phyloP scores from a whole-genome alignment of 352 stramenopile species.

The Pythium apleroticum region DNA sequence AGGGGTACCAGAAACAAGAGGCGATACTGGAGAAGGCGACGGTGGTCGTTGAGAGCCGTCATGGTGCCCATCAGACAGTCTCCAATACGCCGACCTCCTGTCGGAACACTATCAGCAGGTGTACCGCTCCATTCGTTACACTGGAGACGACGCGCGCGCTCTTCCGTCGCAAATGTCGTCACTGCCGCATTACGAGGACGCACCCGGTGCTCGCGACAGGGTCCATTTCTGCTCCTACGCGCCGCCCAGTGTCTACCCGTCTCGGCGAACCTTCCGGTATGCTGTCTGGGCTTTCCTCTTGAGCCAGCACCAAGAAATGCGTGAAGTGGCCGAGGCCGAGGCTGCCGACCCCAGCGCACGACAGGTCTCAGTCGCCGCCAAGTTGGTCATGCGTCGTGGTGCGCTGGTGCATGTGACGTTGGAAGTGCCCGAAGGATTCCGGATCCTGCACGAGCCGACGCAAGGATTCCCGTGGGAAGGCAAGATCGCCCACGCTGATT shows the following conservation, averaged over 20 bases:
- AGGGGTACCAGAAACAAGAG: constrained; percentile 18
- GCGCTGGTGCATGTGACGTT: constrained; percentile 74
- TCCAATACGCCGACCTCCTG: constrained; percentile 56
- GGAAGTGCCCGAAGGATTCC: constrained; percentile 61
- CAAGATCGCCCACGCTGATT: constrained; percentile 59
- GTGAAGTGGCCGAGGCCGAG: constrained; percentile 49
- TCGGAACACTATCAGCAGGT: constrained; percentile 73
- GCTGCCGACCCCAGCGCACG: constrained; percentile 34
- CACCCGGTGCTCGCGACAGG: constrained; percentile 51
- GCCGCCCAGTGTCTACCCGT: constrained; percentile 54
- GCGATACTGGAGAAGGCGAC: constrained; percentile 29
- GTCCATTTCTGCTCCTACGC: constrained; percentile 81
- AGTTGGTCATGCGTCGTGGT: constrained; percentile 68
- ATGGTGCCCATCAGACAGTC: constrained; percentile 56
- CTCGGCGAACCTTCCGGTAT: constrained; percentile 62
- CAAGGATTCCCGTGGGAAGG: constrained; percentile 74
- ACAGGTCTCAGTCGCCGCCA: constrained; percentile 60
- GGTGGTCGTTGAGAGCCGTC: too few species aligned
- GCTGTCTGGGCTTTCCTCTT: constrained; percentile 76
- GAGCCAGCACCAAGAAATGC: constrained; percentile 67
- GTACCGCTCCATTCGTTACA: constrained; percentile 68
- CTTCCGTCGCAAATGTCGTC: constrained; percentile 19
- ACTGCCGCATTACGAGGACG: constrained; percentile 42
- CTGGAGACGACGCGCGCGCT: constrained; percentile 20
- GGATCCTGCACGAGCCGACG: constrained; percentile 55